Conservation (phyloP, 345 rosid species). For the Adansonia digitata region DNA sequence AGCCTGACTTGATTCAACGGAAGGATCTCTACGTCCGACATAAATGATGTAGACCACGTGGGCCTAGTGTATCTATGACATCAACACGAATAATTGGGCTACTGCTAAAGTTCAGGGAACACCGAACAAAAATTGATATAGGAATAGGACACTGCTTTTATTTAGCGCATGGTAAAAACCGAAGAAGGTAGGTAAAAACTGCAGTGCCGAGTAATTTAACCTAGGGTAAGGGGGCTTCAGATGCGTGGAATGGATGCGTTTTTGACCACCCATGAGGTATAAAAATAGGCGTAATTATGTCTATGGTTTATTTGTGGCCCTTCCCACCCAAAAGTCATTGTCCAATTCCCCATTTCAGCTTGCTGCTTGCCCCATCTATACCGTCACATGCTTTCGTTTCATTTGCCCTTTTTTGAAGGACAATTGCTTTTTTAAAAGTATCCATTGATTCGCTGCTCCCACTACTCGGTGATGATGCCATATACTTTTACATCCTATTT, state of each 20-base stretch:
- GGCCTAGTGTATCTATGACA: neutral
- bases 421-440: neutral
- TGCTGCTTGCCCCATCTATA: neutral
- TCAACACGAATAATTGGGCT: neutral
- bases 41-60: too few relatives aligned
- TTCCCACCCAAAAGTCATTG: neutral
- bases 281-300: neutral
- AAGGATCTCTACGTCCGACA: neutral
- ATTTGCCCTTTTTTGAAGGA: neutral
- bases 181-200: too few relatives aligned
- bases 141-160: neutral
- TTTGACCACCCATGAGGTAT: neutral
- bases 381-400: neutral
- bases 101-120: neutral
- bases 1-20: neutral
- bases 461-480: neutral
- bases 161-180: neutral
- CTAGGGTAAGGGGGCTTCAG: neutral
- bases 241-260: neutral
- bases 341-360: neutral
- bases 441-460: neutral
- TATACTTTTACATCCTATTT: neutral
- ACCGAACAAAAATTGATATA: neutral
- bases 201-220: too few relatives aligned
- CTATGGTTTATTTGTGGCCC: neutral